Evolutionary conservation across 2,329 filamentous ascomycete species (phyloP).

Genomic region (Sarocladiaceae sp.): DNA sequence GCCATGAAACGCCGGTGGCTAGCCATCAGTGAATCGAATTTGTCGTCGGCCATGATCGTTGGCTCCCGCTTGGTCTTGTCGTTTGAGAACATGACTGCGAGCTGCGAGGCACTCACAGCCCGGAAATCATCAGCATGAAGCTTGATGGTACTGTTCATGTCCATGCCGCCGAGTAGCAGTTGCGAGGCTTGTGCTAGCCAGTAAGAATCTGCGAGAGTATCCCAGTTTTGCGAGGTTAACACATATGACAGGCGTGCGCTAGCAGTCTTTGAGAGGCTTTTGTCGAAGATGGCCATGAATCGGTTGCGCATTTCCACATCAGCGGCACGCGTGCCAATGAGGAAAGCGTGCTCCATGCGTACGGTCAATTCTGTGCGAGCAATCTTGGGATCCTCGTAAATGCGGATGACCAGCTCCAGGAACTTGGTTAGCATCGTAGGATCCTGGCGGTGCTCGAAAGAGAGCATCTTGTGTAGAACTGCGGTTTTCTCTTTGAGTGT

Average conservation of each 20-base stretch:
- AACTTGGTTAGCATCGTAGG: slow-evolving; percentile 86
- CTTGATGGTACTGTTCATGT: slow-evolving; percentile 72
- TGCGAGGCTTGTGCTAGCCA: slow-evolving; percentile 96
- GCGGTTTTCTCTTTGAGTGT: slow-evolving; percentile 98
- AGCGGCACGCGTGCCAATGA: slow-evolving; percentile 87
- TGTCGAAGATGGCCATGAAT: slow-evolving; percentile 95
- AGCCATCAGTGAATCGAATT: slow-evolving; percentile 71
- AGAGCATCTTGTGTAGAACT: slow-evolving; percentile 97
- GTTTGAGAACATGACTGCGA: slow-evolving; percentile 67
- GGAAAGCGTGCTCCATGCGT: slow-evolving; percentile 93
- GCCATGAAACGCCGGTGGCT: slow-evolving; percentile 76
- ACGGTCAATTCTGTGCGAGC: slow-evolving; percentile 93
- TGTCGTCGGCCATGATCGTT: slow-evolving; percentile 71
- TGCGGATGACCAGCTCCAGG: slow-evolving; percentile 89
- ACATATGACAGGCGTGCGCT: slow-evolving; percentile 86
- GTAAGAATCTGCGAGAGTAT: slow-evolving; percentile 87
- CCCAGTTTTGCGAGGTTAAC: slow-evolving; percentile 91
- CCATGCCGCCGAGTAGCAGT: slow-evolving; percentile 82
- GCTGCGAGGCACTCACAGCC: slow-evolving; percentile 63
- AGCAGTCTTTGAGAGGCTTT: slow-evolving; percentile 85
- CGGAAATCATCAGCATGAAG: slow-evolving; percentile 81
- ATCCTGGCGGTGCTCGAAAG: slow-evolving; percentile 82
- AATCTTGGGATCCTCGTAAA: slow-evolving; percentile 97
- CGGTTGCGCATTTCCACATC: slow-evolving; percentile 96
- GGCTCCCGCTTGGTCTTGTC: slow-evolving; percentile 65